Percentiles rank a stretch among this genome's conserved stretches.
Evolutionary conservation across 2,329 filamentous ascomycete genomes (phyloP).

Genomic region (Aspergillus amoenus): DNA sequence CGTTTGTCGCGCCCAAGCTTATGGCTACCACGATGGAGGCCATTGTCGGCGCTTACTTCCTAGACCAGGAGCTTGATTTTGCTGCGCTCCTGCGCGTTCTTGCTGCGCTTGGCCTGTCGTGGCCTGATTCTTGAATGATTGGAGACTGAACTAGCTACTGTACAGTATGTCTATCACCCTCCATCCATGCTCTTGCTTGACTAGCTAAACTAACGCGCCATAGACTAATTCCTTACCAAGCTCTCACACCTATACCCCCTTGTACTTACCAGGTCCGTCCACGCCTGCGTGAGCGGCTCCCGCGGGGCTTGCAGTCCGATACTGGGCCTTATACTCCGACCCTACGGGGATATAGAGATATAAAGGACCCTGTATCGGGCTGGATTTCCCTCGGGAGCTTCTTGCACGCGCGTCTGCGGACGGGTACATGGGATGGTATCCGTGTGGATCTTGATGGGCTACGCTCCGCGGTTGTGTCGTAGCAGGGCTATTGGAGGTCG

Average conservation of each 20-base stretch:
- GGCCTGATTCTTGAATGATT: conserved; percentile 1
- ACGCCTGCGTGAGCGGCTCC: neutral
- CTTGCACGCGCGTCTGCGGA: neutral
- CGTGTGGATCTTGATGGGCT: neutral
- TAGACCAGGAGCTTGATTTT: conserved; percentile 24
- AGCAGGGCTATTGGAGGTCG: neutral
- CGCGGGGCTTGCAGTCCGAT: neutral
- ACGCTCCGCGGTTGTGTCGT: neutral
- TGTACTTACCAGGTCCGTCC: neutral
- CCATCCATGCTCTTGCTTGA: no score
- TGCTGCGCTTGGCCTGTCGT: conserved; percentile 10
- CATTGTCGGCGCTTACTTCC: conserved; percentile 34
- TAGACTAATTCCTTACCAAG: neutral
- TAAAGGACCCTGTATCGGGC: neutral
- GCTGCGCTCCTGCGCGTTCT: conserved; percentile 11
- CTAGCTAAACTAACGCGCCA: neutral
- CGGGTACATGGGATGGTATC: neutral
- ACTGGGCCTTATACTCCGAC: neutral
- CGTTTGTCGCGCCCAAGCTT: conserved; percentile 15
- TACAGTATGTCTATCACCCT: neutral
- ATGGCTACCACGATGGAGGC: conserved; percentile 35
- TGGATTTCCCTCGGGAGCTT: neutral
- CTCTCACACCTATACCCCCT: neutral
- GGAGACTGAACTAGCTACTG: neutral
- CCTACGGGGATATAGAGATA: neutral